Evolutionary conservation across 148 eudicot genomes (phyloP).

Genomic region (Salicornia ramosissima): DNA sequence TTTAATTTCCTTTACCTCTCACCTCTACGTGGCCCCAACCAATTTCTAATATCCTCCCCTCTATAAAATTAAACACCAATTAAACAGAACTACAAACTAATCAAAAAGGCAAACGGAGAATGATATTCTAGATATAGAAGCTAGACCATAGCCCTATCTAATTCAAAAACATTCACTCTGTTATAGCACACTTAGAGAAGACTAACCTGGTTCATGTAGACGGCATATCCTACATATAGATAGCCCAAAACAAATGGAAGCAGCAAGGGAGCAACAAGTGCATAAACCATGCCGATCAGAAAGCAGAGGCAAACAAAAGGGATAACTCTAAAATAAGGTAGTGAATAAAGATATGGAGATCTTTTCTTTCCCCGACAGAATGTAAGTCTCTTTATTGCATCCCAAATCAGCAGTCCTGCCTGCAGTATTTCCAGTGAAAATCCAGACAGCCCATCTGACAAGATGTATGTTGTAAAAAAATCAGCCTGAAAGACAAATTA

Average conservation of each 20-base stretch:
- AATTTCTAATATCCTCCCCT: too few species aligned
- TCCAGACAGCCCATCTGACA: slow-evolving; percentile 85
- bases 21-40: neutral
- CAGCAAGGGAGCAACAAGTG: slow-evolving; percentile 82
- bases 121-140: neutral
- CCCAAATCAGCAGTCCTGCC: slow-evolving; percentile 72
- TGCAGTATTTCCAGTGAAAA: slow-evolving; percentile 84
- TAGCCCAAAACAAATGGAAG: slow-evolving; percentile 87
- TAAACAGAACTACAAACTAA: neutral
- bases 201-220: slow-evolving; percentile 79
- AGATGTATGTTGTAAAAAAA: slow-evolving; percentile 86
- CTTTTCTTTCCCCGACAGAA: slow-evolving; percentile 63
- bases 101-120: neutral
- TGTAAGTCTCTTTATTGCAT: slow-evolving; percentile 43
- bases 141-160: neutral
- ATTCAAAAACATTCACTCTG: neutral
- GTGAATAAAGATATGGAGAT: slow-evolving; percentile 57
- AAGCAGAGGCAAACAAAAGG: slow-evolving; percentile 66
- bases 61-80: neutral
- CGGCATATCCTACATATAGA: slow-evolving; percentile 73
- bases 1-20: neutral
- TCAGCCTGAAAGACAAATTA: slow-evolving; percentile 57
- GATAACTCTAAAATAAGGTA: slow-evolving; percentile 68
- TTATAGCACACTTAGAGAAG: neutral
- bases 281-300: slow-evolving; percentile 78